phyloP scores from a whole-genome alignment of 2,329 filamentous ascomycete genomes.

The Xylaria sp. region DNA sequence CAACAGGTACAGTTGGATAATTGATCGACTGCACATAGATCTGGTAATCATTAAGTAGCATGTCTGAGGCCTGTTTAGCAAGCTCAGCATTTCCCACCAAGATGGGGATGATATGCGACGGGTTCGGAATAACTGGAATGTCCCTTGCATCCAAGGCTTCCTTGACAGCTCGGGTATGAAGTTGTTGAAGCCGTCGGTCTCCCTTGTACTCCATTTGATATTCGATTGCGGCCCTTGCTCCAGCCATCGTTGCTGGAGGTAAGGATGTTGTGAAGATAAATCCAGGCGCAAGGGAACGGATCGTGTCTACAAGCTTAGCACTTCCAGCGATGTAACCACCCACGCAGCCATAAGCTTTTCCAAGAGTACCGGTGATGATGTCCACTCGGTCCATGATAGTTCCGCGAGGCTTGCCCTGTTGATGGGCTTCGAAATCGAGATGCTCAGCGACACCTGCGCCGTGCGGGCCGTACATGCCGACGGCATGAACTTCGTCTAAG shows the following conservation, averaged over 20 bases:
- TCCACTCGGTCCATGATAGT: conserved; percentile 96
- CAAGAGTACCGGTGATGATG: conserved; percentile 96
- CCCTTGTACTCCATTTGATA: conserved; percentile 87
- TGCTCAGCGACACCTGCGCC: conserved; percentile 97
- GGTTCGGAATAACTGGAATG: conserved; percentile 97
- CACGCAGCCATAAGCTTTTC: conserved; percentile 97
- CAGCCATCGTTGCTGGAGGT: conserved; percentile 95
- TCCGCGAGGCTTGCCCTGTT: conserved; percentile 73
- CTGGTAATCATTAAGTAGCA: conserved; percentile 85
- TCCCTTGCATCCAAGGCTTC: conserved; percentile 76
- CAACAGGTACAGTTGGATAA: conserved; percentile 96
- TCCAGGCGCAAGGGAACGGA: conserved; percentile 91
- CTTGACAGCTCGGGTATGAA: conserved; percentile 96
- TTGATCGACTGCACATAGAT: conserved; percentile 99
- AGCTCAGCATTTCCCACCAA: conserved; percentile 93
- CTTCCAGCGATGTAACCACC: conserved; percentile 97
- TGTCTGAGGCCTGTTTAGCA: conserved; percentile 89
- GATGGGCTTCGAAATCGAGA: conserved; percentile 89
- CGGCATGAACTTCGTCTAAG: conserved; percentile 96
- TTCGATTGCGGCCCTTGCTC: conserved; percentile 87
- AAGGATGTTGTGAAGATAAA: conserved; percentile 99
- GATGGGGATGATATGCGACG: conserved; percentile 92
- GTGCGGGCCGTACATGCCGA: conserved; percentile 97
- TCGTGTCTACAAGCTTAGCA: conserved; percentile 83
- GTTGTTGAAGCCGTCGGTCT: conserved; percentile 89